Conservation (phyloP, 495 filamentous ascomycete genomes). For the Neurospora pannonica region DNA sequence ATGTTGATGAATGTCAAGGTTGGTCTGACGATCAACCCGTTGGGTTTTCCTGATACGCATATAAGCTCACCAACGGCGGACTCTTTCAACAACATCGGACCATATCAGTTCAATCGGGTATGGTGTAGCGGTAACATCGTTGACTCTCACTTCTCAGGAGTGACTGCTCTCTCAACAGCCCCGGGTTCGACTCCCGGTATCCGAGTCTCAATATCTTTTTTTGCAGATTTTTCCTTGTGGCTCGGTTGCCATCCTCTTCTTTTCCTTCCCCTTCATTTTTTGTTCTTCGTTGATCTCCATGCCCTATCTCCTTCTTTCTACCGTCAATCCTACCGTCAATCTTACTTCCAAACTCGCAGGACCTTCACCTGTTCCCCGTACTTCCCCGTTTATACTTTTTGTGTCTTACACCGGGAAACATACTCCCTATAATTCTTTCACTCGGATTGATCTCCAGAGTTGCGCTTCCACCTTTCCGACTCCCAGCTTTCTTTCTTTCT, state of each 20-base stretch:
- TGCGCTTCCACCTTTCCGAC: neutral
- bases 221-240: neutral
- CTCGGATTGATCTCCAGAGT: neutral
- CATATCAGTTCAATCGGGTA: neutral
- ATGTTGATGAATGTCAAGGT: neutral
- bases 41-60: neutral
- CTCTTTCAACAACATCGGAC: neutral
- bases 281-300: too few species aligned
- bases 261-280: neutral
- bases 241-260: neutral
- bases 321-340: too few species aligned
- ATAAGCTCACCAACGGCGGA: rapidly evolving
- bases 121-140: neutral
- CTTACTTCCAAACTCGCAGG: too few species aligned
- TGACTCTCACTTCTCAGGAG: neutral
- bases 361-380: neutral
- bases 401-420: neutral
- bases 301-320: neutral
- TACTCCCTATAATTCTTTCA: neutral
- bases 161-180: neutral
- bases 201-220: neutral
- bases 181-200: neutral
- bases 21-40: too few species aligned
- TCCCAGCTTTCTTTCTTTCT: neutral
- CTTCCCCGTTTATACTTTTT: neutral